These are phyloP conservation scores for Ascochyta lentis DNA, from an alignment of 2,329 filamentous ascomycete species.

Conservation along the genomic window DNA sequence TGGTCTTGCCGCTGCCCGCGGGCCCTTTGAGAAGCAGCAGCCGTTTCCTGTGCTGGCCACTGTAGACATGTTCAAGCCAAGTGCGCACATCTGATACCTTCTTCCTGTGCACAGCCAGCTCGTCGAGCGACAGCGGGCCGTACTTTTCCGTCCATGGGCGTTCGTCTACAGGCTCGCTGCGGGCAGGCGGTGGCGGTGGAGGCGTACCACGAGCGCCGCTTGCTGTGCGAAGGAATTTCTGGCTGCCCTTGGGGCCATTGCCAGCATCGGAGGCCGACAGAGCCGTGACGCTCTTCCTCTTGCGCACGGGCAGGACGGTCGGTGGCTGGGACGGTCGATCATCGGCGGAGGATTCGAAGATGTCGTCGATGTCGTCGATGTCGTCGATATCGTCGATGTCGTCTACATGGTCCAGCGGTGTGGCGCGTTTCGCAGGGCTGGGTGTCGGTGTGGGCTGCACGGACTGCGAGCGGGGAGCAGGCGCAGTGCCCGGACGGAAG, in stretches of 20 bases:
- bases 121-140: slow-evolving; percentile 74
- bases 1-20: slow-evolving; percentile 92
- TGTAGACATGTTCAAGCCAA: slow-evolving; percentile 80
- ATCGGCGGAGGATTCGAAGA: slow-evolving; percentile 47
- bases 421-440: slow-evolving; percentile 48
- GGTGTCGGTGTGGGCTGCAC: slow-evolving; percentile 48
- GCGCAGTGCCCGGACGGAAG: slow-evolving; percentile 52
- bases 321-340: slow-evolving; percentile 29
- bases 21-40: slow-evolving; percentile 87
- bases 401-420: slow-evolving; percentile 36
- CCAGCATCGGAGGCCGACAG: slow-evolving; percentile 22
- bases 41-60: slow-evolving; percentile 67
- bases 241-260: slow-evolving; percentile 41
- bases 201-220: slow-evolving; percentile 42
- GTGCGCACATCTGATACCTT: slow-evolving; percentile 85
- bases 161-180: slow-evolving; percentile 57
- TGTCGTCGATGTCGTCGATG: slow-evolving; percentile 49
- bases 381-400: slow-evolving; percentile 45
- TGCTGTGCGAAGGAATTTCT: slow-evolving; percentile 54
- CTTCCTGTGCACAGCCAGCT: slow-evolving; percentile 92
- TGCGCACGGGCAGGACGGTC: slow-evolving; percentile 39
- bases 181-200: slow-evolving; percentile 33
- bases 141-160: slow-evolving; percentile 90
- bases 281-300: slow-evolving; percentile 31
- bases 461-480: slow-evolving; percentile 48